Conservation (phyloP, 192 early-diverging fungal genomes). For the Podila epigama region DNA sequence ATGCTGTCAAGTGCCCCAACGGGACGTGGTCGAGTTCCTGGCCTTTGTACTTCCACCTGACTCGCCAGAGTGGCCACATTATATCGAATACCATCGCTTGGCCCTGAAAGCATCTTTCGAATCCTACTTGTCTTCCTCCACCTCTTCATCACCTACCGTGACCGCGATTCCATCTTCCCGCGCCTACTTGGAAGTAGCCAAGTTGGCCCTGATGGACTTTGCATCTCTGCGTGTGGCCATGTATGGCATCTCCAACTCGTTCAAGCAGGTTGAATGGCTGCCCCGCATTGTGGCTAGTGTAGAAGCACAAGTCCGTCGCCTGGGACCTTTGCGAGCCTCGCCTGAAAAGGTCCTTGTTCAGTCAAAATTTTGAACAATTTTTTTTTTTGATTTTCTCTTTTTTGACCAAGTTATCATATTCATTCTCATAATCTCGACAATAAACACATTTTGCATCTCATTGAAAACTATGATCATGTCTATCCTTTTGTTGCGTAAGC, state of each 20-base stretch:
- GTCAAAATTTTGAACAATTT: conserved; percentile 17
- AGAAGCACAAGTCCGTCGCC: conserved; percentile 18
- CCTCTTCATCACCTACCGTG: neutral
- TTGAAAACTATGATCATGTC: neutral
- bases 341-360: conserved; percentile 7
- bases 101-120: conserved; percentile 28
- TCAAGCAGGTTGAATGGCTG: conserved; percentile 40
- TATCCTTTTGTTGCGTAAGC: too few species aligned
- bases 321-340: conserved; percentile 12
- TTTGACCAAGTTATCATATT: neutral
- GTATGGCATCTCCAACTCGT: conserved; percentile 41
- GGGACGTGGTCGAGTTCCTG: conserved; percentile 46
- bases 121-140: neutral
- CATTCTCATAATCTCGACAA: neutral
- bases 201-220: conserved; percentile 43
- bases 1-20: conserved; percentile 41
- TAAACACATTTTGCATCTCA: neutral
- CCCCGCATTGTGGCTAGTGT: conserved; percentile 24
- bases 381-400: neutral
- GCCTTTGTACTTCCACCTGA: conserved; percentile 46
- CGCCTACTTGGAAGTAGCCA: conserved; percentile 36
- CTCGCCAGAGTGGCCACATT: conserved; percentile 31
- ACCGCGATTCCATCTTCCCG: conserved; percentile 14
- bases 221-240: conserved; percentile 35
- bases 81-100: conserved; percentile 46